These are phyloP conservation scores for Asterionellopsis glacialis DNA, from an alignment of 108 stramenopile genomes.

Conservation along the genomic window DNA sequence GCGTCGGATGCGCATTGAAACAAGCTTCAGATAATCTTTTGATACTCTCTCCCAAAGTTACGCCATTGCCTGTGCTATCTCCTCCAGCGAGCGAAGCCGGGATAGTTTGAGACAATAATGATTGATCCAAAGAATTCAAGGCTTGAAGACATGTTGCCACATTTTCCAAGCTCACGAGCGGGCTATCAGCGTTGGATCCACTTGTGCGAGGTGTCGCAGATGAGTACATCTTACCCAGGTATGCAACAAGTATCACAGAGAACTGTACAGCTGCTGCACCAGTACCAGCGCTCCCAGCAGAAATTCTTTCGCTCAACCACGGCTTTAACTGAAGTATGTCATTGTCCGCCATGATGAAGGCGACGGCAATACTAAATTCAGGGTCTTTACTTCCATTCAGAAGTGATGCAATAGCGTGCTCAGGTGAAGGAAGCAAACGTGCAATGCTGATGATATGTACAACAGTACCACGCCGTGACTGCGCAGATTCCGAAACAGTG, in stretches of 20 bases:
- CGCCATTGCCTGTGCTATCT: slow-evolving; percentile 21
- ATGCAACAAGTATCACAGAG: slow-evolving; percentile 52
- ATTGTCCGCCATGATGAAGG: slow-evolving; percentile 84
- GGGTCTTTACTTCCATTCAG: slow-evolving; percentile 72
- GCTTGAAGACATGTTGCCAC: slow-evolving; percentile 51
- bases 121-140: slow-evolving; percentile 42
- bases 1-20: slow-evolving; percentile 42
- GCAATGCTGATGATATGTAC: slow-evolving; percentile 82
- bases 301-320: slow-evolving; percentile 70
- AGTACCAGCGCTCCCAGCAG: slow-evolving; percentile 25
- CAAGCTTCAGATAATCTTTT: slow-evolving; percentile 68
- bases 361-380: slow-evolving; percentile 78
- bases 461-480: slow-evolving; percentile 58
- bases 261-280: slow-evolving; percentile 28
- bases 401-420: slow-evolving; percentile 56
- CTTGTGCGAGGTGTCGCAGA: slow-evolving; percentile 38
- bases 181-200: slow-evolving; percentile 16
- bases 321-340: slow-evolving; percentile 68
- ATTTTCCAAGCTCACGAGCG: slow-evolving; percentile 78
- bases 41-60: slow-evolving; percentile 60
- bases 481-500: slow-evolving; percentile 45
- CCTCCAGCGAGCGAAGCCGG: slow-evolving; percentile 27
- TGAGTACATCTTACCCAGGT: slow-evolving; percentile 57
- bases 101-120: slow-evolving; percentile 44
- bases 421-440: slow-evolving; percentile 61